A percentile compares a stretch with the other conserved stretches of the same genome.
Conservation (phyloP, 1,284 basidiomycete genomes). For the Ceratobasidium theobromae region DNA sequence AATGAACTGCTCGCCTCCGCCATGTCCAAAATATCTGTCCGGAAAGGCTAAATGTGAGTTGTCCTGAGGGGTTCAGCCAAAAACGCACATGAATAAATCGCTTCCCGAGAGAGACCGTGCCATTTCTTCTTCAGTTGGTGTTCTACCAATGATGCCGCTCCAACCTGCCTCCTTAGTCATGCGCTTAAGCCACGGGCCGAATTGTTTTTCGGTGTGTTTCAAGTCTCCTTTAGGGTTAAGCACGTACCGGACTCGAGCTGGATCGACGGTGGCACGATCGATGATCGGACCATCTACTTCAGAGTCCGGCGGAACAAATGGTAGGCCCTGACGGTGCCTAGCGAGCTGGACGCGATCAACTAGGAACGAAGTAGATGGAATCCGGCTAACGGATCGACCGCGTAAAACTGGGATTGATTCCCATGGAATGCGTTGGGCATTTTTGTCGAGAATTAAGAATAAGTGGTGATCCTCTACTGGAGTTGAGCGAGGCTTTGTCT, state of each 20-base stretch:
- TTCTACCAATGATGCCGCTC: slow-evolving; percentile 76
- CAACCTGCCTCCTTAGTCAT: slow-evolving; percentile 69
- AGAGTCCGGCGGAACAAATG: slow-evolving; percentile 28
- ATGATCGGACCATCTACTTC: slow-evolving; percentile 35
- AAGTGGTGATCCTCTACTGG: slow-evolving; percentile 57
- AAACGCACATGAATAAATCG: slow-evolving; percentile 80
- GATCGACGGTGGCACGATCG: slow-evolving; percentile 61
- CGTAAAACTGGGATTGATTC: slow-evolving; percentile 89
- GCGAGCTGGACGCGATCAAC: slow-evolving; percentile 75
- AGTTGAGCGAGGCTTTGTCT: slow-evolving; percentile 42
- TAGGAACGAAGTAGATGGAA: slow-evolving; percentile 88
- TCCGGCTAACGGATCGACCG: slow-evolving; percentile 83
- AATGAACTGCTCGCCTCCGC: slow-evolving; percentile 92
- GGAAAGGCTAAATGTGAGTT: neutral
- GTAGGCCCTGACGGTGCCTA: slow-evolving; percentile 45
- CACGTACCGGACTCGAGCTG: slow-evolving; percentile 75
- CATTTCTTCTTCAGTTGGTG: slow-evolving; percentile 82
- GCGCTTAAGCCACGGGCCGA: slow-evolving; percentile 71
- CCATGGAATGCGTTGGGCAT: slow-evolving; percentile 90
- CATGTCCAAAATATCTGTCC: slow-evolving; percentile 91
- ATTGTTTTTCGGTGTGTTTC: slow-evolving; percentile 77
- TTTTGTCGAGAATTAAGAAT: slow-evolving; percentile 90
- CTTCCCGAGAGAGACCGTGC: slow-evolving; percentile 65
- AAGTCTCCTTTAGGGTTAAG: slow-evolving; percentile 94
- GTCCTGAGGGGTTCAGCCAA: neutral